phyloP scores from a whole-genome alignment of 192 early-diverging fungal species.

The Umbelopsis sp. region DNA sequence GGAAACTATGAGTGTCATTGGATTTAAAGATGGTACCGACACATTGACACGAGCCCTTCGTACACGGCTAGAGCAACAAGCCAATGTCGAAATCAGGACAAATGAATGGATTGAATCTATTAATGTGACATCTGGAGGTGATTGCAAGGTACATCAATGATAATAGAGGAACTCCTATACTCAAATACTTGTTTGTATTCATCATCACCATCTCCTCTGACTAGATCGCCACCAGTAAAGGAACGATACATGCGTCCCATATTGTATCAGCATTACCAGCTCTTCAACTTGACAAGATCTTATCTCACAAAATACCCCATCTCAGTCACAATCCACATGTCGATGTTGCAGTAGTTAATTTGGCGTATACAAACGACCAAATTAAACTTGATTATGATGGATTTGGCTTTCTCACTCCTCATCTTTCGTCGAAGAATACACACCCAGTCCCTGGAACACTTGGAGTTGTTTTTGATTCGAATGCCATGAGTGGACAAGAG shows the following conservation, averaged over 20 bases:
- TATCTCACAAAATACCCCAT: constrained; percentile 43
- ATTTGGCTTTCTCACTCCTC: constrained; percentile 91
- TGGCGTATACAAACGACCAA: constrained; percentile 56
- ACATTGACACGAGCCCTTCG: constrained; percentile 63
- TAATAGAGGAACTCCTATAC: not conserved
- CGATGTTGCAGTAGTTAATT: constrained; percentile 84
- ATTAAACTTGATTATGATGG: constrained; percentile 64
- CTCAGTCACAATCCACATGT: constrained; percentile 67
- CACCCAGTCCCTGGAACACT: constrained; percentile 50
- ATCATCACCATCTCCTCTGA: not conserved
- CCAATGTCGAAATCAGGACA: constrained; percentile 61
- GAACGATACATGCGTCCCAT: constrained; percentile 49
- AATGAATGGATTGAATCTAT: constrained; percentile 48
- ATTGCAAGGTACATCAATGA: constrained; percentile 41
- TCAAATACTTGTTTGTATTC: not conserved
- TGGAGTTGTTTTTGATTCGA: constrained; percentile 89
- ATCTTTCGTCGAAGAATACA: constrained; percentile 32
- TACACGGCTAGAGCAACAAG: constrained; percentile 43
- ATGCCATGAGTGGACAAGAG: constrained; percentile 72
- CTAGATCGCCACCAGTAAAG: constrained; percentile 37
- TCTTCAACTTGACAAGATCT: constrained; percentile 45
- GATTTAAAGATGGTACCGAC: constrained; percentile 81
- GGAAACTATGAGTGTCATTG: constrained; percentile 73
- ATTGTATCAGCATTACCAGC: constrained; percentile 75
- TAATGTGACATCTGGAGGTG: constrained; percentile 30